These are phyloP conservation scores for Pythium dissotocum DNA, from an alignment of 352 stramenopile species.

Conservation along the genomic window DNA sequence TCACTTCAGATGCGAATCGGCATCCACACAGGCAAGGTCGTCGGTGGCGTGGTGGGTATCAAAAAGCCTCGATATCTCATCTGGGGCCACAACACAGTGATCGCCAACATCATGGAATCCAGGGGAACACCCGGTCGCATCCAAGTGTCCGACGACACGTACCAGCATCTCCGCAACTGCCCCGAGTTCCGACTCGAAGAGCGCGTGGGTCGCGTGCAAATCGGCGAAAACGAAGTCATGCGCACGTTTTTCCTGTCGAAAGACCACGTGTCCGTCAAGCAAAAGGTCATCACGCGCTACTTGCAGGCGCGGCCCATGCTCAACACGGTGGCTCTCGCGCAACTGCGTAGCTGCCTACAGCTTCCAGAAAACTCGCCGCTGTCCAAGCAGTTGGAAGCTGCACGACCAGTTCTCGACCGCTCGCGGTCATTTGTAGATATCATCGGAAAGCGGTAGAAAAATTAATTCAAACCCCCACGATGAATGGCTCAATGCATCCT, in stretches of 20 bases:
- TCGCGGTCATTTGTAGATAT: conserved; percentile 51
- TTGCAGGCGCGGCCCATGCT: conserved; percentile 39
- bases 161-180: conserved; percentile 47
- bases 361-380: conserved; percentile 53
- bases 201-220: conserved; percentile 45
- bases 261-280: conserved; percentile 48
- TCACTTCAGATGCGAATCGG: conserved; percentile 86
- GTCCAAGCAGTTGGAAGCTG: conserved; percentile 46
- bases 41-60: conserved; percentile 80
- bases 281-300: conserved; percentile 50
- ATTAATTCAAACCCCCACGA: background rate
- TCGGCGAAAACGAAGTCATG: conserved; percentile 56
- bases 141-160: conserved; percentile 66
- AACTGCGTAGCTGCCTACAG: conserved; percentile 55
- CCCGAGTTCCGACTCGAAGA: conserved; percentile 60
- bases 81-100: conserved; percentile 77
- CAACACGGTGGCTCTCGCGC: conserved; percentile 42
- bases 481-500: no score
- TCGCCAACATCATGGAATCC: conserved; percentile 83
- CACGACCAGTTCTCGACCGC: conserved; percentile 24
- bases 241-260: conserved; percentile 51
- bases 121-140: conserved; percentile 53
- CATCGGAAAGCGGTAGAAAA: conserved; percentile 31
- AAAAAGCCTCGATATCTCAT: conserved; percentile 88
- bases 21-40: conserved; percentile 81